Evolutionary conservation across 305 asterid genomes (phyloP).

Genomic region (Fraxinus nigra): DNA sequence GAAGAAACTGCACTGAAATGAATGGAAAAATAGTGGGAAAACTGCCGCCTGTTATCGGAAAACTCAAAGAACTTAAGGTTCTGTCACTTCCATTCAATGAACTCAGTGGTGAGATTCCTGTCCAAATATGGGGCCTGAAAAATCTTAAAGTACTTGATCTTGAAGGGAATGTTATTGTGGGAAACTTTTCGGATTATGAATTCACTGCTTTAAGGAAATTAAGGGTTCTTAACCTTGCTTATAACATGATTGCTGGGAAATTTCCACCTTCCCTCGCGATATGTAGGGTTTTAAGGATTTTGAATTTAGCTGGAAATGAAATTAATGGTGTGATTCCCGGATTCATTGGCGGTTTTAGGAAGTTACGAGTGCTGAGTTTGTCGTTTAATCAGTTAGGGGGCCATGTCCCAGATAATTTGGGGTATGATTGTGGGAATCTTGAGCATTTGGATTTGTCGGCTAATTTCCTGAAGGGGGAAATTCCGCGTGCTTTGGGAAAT

Average conservation of each 20-base stretch:
- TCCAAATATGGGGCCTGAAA: constrained; percentile 39
- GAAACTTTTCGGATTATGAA: constrained; percentile 34
- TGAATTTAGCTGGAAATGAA: constrained; percentile 44
- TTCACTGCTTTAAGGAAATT: constrained; percentile 34
- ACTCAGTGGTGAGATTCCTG: constrained; percentile 47
- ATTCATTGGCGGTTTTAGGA: constrained; percentile 31
- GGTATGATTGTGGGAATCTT: constrained; percentile 38
- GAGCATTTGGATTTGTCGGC: constrained; percentile 52
- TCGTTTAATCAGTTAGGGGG: constrained; percentile 48
- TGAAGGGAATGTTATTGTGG: constrained; percentile 46
- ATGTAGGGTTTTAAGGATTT: constrained; percentile 36
- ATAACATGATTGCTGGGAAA: constrained; percentile 36
- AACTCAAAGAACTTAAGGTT: constrained; percentile 39
- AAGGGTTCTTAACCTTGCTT: constrained; percentile 44
- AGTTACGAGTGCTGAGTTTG: constrained; percentile 38
- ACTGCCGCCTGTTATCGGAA: constrained; percentile 34
- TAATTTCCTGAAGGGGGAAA: constrained; percentile 45
- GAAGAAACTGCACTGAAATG: constrained; percentile 31
- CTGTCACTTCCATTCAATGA: constrained; percentile 52
- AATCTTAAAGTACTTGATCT: constrained; percentile 55
- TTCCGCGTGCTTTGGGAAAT: constrained; percentile 41
- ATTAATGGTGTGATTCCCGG: constrained; percentile 40
- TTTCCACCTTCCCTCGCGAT: constrained; percentile 43
- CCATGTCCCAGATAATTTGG: constrained; percentile 29
- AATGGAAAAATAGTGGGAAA: constrained; percentile 35